Evolutionary conservation across 208 protist genomes (phyloP).

Genomic region (Spironucleus salmonicida): DNA sequence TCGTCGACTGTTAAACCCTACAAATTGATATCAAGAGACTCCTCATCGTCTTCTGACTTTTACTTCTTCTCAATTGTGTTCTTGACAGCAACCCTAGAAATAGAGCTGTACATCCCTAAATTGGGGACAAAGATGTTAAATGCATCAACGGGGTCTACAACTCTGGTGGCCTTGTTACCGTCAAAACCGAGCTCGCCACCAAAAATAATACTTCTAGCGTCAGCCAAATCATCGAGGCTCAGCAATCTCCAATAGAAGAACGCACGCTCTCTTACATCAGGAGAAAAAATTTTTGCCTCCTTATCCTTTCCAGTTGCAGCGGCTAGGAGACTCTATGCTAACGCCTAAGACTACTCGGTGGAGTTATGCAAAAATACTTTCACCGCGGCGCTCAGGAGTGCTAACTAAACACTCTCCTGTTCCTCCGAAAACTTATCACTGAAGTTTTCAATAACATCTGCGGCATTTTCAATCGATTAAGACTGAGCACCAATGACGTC

Average conservation of each 20-base stretch:
- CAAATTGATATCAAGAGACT: too few relatives aligned
- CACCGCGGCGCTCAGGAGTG: constrained; percentile 26
- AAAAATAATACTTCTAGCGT: constrained; percentile 25
- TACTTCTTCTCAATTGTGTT: too few relatives aligned
- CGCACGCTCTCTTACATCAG: constrained; percentile 33
- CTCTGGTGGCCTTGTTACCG: neutral
- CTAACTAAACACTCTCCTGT: constrained; percentile 26
- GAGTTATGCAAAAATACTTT: constrained; percentile 27
- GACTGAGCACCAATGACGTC: constrained; percentile 32
- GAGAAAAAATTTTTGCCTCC: neutral
- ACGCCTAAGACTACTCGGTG: neutral
- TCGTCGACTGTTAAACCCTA: too few relatives aligned
- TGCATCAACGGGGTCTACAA: neutral
- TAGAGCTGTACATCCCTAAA: neutral
- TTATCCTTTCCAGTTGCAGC: neutral
- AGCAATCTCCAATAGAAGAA: constrained; percentile 37
- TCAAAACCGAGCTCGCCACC: neutral
- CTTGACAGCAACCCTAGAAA: neutral
- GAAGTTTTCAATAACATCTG: constrained; percentile 30
- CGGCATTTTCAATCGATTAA: constrained; percentile 25
- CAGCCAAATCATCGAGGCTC: neutral
- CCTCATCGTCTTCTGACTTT: too few relatives aligned
- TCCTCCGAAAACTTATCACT: constrained; percentile 22
- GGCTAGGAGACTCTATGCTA: neutral
- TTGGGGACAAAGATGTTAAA: neutral